Conservation (phyloP, 2,329 filamentous ascomycete genomes). For the Fusarium penzigii region DNA sequence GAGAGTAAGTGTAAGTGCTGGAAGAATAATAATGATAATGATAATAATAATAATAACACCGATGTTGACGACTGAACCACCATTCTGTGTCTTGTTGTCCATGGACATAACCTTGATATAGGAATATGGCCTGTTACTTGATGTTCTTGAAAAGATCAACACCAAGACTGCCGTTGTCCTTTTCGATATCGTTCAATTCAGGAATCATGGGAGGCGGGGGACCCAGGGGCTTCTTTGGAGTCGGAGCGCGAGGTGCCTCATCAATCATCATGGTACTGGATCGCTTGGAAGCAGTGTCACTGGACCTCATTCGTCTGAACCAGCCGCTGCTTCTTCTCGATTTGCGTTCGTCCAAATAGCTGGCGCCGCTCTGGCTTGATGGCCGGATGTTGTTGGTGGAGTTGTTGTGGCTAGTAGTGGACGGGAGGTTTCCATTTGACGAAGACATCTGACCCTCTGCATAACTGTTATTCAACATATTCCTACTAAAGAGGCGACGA, state of each 20-base stretch:
- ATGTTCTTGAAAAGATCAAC: conserved; percentile 61
- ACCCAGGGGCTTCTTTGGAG: conserved; percentile 40
- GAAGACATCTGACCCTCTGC: conserved; percentile 48
- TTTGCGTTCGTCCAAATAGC: conserved; percentile 54
- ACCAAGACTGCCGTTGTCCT: conserved; percentile 49
- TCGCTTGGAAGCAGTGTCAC: conserved; percentile 39
- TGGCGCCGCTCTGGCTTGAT: conserved; percentile 51
- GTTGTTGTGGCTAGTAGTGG: conserved; percentile 18
- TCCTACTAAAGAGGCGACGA: conserved; percentile 58
- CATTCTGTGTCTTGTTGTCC: conserved; percentile 1
- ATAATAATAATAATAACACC: conserved; percentile 1
- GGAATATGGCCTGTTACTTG: conserved; percentile 42
- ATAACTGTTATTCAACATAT: conserved; percentile 55
- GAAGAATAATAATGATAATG: neutral
- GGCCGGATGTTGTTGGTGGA: conserved; percentile 40
- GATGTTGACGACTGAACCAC: conserved; percentile 1
- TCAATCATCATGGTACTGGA: conserved; percentile 44
- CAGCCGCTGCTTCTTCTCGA: conserved; percentile 58
- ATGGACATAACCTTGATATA: conserved; percentile 2
- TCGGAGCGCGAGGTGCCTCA: conserved; percentile 31
- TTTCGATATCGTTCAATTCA: conserved; percentile 54
- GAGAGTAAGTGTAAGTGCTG: neutral
- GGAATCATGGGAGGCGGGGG: conserved; percentile 64
- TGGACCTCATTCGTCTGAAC: conserved; percentile 55
- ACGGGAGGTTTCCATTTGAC: conserved; percentile 34